phyloP scores from a whole-genome alignment of 805 yeast genomes.

The Komagataella ulmi region DNA sequence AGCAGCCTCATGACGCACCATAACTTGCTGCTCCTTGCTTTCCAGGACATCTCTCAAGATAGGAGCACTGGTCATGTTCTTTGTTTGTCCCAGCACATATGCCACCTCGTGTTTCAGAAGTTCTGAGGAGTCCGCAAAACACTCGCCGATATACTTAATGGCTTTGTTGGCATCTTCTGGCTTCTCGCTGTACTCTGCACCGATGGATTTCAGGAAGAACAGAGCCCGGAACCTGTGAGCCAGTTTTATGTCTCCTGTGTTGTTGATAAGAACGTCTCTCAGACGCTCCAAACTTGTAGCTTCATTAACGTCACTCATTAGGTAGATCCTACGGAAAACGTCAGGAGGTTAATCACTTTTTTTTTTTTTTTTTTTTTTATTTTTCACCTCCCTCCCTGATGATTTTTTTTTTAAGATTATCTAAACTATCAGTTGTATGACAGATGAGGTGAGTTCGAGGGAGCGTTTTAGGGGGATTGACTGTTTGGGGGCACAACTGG shows the following conservation, averaged over 20 bases:
- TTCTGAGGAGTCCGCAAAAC: slow-evolving; percentile 75
- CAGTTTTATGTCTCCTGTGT: slow-evolving; percentile 54
- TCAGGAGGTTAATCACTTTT: not conserved
- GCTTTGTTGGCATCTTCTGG: slow-evolving; percentile 48
- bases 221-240: slow-evolving; percentile 90
- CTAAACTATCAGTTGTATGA: not conserved
- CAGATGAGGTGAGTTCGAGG: not conserved
- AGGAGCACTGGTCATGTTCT: slow-evolving; percentile 68
- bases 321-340: not conserved
- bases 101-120: slow-evolving; percentile 95
- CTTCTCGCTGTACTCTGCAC: slow-evolving; percentile 50
- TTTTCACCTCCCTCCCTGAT: not conserved
- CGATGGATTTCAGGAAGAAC: slow-evolving; percentile 79
- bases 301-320: slow-evolving; percentile 13
- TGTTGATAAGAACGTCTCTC: slow-evolving; percentile 58
- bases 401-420: not conserved
- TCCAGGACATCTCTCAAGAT: slow-evolving; percentile 58
- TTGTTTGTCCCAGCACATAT: slow-evolving; percentile 91
- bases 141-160: slow-evolving; percentile 72
- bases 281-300: slow-evolving; percentile 39
- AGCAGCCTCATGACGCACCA: slow-evolving; percentile 99
- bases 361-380: not conserved
- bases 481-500: not conserved
- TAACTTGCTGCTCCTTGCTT: slow-evolving; percentile 60
- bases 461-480: not conserved